Evolutionary conservation across 1,139 yeast genomes (phyloP).

Genomic region (Candida sp.): DNA sequence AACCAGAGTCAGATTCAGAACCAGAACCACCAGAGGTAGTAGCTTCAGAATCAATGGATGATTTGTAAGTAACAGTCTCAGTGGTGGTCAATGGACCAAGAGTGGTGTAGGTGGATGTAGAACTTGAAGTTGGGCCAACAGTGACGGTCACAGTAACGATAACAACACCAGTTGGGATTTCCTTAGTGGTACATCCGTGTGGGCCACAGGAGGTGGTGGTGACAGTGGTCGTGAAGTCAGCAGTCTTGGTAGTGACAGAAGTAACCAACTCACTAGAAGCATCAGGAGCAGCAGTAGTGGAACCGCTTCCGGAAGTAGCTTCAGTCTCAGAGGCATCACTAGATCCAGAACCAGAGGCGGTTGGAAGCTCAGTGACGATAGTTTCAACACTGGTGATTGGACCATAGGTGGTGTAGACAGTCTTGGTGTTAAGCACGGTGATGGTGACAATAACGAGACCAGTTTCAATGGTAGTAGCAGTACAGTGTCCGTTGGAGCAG

Average conservation of each 20-base stretch:
- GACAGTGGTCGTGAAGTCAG: constrained; percentile 4
- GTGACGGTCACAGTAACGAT: constrained; percentile 7
- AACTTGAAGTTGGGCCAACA: constrained; percentile 1
- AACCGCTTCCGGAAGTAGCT: not conserved
- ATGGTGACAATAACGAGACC: constrained; percentile 2
- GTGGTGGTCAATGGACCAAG: constrained; percentile 10
- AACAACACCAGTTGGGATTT: constrained; percentile 5
- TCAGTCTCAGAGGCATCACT: not conserved
- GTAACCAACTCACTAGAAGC: not conserved
- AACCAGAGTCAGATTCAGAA: not conserved
- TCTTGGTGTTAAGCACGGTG: constrained; percentile 1
- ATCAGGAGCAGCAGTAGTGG: not conserved
- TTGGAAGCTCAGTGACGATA: not conserved
- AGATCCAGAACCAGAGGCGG: not conserved
- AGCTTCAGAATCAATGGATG: not conserved
- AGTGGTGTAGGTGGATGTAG: constrained; percentile 7
- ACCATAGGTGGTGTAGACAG: constrained; percentile 2
- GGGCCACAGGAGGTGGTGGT: constrained; percentile 5
- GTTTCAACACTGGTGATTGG: constrained; percentile 3
- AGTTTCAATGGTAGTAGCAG: not conserved
- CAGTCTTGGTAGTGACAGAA: constrained; percentile 2
- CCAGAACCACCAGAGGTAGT: not conserved
- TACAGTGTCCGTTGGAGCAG: not conserved
- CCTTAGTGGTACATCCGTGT: constrained; percentile 2
- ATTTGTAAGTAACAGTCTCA: not conserved